phyloP scores from a whole-genome alignment of 495 filamentous ascomycete genomes.

The Aspergillus leporis region DNA sequence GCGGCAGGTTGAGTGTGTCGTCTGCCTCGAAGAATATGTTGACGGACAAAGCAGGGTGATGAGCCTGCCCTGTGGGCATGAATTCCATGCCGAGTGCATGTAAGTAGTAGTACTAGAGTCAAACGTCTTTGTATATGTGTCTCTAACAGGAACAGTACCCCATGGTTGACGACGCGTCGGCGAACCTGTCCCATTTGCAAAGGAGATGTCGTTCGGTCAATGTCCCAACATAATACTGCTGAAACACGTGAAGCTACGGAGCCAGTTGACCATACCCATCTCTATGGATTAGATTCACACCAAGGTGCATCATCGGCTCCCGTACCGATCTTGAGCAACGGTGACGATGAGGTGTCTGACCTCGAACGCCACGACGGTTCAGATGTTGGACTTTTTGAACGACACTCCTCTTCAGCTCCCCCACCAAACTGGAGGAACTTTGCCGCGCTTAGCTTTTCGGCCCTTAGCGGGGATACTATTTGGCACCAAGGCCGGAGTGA shows the following conservation, averaged over 20 bases:
- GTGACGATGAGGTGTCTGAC: constrained; percentile 35
- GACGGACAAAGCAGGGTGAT: constrained; percentile 94
- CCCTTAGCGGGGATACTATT: constrained; percentile 52
- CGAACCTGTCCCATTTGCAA: constrained; percentile 98
- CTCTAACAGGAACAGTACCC: constrained; percentile 63
- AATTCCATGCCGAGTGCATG: constrained; percentile 99
- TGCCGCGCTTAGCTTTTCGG: constrained; percentile 48
- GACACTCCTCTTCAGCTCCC: constrained; percentile 38
- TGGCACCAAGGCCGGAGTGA: constrained; percentile 51
- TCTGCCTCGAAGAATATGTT: constrained; percentile 94
- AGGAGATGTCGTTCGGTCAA: constrained; percentile 81
- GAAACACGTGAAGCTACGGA: constrained; percentile 51
- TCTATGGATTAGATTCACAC: constrained; percentile 18
- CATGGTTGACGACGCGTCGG: constrained; percentile 94
- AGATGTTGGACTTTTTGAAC: constrained; percentile 42
- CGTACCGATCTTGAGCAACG: constrained; percentile 39
- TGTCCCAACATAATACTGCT: constrained; percentile 49
- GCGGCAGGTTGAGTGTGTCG: constrained; percentile 91
- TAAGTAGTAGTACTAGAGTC: constrained; percentile 55
- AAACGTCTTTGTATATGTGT: background rate
- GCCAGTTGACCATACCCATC: constrained; percentile 31
- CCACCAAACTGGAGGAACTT: constrained; percentile 44
- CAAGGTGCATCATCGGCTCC: constrained; percentile 49
- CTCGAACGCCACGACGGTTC: constrained; percentile 40
- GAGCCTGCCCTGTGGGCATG: constrained; percentile 97